Evolutionary conservation across 306 rosid genomes (phyloP).

Genomic region (Malus fusca): DNA sequence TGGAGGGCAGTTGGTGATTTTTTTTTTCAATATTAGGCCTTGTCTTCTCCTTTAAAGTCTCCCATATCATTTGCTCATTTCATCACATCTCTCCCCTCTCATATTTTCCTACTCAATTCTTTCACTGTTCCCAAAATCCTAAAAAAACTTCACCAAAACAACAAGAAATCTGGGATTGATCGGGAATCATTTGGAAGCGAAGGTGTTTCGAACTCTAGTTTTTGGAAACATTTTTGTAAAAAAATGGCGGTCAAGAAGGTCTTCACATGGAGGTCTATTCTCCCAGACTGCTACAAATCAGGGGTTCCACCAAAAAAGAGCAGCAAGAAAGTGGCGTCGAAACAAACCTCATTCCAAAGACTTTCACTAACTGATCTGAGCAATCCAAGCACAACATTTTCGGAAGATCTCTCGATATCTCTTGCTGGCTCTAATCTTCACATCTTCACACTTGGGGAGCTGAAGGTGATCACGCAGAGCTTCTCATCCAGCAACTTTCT

Average conservation of each 20-base stretch:
- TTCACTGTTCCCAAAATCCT: constrained; percentile 1
- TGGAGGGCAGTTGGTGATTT: constrained; percentile 31
- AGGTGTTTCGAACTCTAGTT: background rate
- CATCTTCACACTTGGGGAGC: constrained; percentile 61
- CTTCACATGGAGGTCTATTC: constrained; percentile 34
- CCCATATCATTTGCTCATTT: constrained; percentile 3
- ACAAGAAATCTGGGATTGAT: background rate
- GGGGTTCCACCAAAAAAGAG: constrained; percentile 19
- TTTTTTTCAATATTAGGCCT: constrained; percentile 26
- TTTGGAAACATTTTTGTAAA: background rate
- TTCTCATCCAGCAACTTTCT: constrained; percentile 64
- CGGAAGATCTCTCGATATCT: constrained; percentile 78
- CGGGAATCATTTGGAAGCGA: background rate
- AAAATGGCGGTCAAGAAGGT: constrained; percentile 25
- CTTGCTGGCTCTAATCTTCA: constrained; percentile 74
- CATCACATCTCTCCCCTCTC: background rate
- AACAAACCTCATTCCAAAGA: constrained; percentile 45
- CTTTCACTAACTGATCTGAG: constrained; percentile 64
- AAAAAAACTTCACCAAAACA: background rate
- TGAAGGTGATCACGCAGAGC: constrained; percentile 67
- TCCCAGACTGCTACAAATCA: constrained; percentile 47
- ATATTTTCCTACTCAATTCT: constrained; percentile 1
- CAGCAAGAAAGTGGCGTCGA: constrained; percentile 45
- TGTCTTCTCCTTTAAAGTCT: constrained; percentile 8
- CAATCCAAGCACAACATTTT: constrained; percentile 43